These are phyloP conservation scores for Colletotrichum limetticola DNA, from an alignment of 2,329 filamentous ascomycete genomes.

Conservation along the genomic window DNA sequence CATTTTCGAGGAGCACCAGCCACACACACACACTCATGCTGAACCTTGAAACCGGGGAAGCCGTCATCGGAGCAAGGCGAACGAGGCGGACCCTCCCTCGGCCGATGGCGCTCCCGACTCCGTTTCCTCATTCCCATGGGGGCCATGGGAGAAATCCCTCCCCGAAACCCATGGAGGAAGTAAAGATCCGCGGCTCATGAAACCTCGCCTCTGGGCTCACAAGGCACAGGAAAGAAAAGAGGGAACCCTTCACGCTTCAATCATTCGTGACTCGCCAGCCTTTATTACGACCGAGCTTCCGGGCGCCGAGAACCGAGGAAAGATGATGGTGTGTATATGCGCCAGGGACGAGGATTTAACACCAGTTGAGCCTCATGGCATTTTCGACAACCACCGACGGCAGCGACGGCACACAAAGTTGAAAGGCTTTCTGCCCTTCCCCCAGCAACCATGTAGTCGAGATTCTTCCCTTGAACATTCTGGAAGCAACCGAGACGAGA, in stretches of 20 bases:
- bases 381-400: neutral
- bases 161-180: neutral
- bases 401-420: neutral
- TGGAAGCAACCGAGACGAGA: constrained; percentile 22
- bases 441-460: neutral
- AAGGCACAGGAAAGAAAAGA: neutral
- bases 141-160: neutral
- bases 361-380: no score
- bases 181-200: constrained; percentile 26
- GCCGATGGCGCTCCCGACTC: neutral
- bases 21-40: neutral
- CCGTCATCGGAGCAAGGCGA: neutral
- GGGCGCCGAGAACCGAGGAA: neutral
- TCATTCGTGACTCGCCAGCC: neutral
- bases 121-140: neutral
- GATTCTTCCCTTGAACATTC: neutral
- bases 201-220: constrained; percentile 7
- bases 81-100: neutral
- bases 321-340: neutral
- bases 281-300: neutral
- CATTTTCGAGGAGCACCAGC: neutral
- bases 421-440: neutral
- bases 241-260: neutral
- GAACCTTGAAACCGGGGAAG: neutral
- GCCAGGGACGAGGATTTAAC: neutral